Evolutionary conservation across 2,329 filamentous ascomycete species (phyloP).

Genomic region (Phyllachora maydis): DNA sequence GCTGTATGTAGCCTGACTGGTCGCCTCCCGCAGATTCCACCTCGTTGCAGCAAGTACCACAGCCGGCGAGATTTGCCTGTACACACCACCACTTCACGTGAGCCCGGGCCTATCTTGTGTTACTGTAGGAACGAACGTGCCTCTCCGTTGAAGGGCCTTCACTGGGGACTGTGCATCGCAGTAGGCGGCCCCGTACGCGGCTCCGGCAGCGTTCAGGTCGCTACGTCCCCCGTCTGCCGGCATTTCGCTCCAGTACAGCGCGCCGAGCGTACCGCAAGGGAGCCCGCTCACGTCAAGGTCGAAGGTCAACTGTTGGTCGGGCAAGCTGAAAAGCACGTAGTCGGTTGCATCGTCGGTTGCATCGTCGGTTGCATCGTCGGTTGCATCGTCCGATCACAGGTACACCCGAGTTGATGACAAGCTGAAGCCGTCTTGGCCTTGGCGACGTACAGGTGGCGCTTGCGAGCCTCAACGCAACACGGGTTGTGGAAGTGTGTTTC

Average conservation of each 20-base stretch:
- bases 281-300: constrained; percentile 42
- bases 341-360: too few species aligned
- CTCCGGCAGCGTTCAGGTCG: constrained; percentile 16
- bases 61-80: constrained; percentile 17
- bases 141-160: constrained; percentile 15
- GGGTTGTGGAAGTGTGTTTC: too few species aligned
- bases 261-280: constrained; percentile 40
- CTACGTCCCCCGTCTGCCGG: constrained; percentile 30
- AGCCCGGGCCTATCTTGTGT: too few species aligned
- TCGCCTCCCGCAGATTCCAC: constrained; percentile 34
- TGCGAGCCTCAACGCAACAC: too few species aligned
- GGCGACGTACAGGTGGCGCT: constrained; percentile 11
- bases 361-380: constrained; percentile 24
- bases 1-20: constrained; percentile 20
- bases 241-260: constrained; percentile 41
- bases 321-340: constrained; percentile 38
- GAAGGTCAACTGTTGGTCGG: constrained; percentile 41
- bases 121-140: too few species aligned
- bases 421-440: constrained; percentile 9
- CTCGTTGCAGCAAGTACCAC: constrained; percentile 30
- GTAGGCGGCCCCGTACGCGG: constrained; percentile 16
- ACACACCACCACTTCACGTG: too few species aligned
- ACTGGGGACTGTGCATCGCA: constrained; percentile 16
- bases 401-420: constrained; percentile 26
- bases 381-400: constrained; percentile 27